phyloP scores from a whole-genome alignment of 129 eudicot species.

The Flaveria brownii region DNA sequence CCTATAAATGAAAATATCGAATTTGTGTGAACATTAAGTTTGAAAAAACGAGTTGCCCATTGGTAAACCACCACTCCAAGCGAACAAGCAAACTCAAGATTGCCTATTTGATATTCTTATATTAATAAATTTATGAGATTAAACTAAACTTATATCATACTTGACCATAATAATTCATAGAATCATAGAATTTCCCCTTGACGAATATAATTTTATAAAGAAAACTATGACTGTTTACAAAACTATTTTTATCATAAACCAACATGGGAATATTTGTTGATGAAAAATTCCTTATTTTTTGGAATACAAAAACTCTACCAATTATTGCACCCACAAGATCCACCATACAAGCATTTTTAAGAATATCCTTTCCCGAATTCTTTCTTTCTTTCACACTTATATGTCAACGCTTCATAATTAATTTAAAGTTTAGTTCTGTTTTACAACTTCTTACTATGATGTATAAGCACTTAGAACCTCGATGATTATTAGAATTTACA shows the following conservation, averaged over 20 bases:
- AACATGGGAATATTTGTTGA: not conserved
- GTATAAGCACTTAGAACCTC: not conserved
- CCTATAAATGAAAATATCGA: no score
- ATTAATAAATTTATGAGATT: not conserved
- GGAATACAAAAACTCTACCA: not conserved
- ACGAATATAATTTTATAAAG: not conserved
- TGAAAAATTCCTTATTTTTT: not conserved
- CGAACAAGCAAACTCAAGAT: conserved; percentile 19
- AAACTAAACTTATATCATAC: not conserved
- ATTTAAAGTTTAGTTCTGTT: not conserved
- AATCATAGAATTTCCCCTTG: not conserved
- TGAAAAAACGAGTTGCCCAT: conserved; percentile 30
- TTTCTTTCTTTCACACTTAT: conserved; percentile 15
- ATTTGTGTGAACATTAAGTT: conserved; percentile 32
- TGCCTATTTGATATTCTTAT: not conserved
- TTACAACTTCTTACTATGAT: not conserved
- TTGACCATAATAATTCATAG: no score
- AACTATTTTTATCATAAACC: not conserved
- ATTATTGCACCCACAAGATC: conserved; percentile 1
- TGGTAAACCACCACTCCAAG: conserved; percentile 1
- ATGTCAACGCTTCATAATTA: not conserved
- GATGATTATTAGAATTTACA: no score
- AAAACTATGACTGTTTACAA: not conserved
- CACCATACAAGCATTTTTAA: not conserved
- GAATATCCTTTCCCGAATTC: conserved; percentile 27